Percentiles rank a stretch among this genome's conserved stretches.
Conservation (phyloP, 441 rosid species). For the Euphorbia corollata region DNA sequence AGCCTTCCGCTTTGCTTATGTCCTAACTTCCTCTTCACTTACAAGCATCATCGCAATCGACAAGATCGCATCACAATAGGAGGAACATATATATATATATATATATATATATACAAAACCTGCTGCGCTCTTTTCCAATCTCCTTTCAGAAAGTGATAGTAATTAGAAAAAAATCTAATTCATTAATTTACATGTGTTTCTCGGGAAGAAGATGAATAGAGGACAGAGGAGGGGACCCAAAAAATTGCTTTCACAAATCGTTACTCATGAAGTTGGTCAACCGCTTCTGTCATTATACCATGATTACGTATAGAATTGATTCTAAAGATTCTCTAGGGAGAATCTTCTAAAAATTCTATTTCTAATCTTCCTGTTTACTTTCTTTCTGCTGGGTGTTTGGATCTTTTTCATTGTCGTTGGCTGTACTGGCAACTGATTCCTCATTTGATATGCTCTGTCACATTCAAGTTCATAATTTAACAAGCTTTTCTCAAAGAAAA, state of each 20-base stretch:
- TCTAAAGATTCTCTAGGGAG: too few species aligned
- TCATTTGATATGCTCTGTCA: slow-evolving; percentile 39
- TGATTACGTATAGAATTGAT: slow-evolving; percentile 11
- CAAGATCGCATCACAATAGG: neutral
- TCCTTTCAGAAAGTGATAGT: neutral
- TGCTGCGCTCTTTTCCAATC: neutral
- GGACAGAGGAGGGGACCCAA: neutral
- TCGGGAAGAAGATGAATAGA: slow-evolving; percentile 1
- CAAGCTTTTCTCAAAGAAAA: neutral
- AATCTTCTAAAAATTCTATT: slow-evolving; percentile 8
- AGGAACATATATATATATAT: too few species aligned
- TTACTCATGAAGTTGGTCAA: slow-evolving; percentile 1
- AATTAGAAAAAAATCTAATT: neutral
- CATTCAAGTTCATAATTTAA: slow-evolving; percentile 10
- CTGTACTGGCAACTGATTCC: slow-evolving; percentile 29
- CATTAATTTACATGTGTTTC: slow-evolving; percentile 14
- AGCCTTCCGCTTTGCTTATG: neutral
- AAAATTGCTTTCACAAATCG: slow-evolving; percentile 7
- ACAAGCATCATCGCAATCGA: neutral
- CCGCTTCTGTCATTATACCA: neutral
- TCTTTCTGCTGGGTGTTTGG: slow-evolving; percentile 20
- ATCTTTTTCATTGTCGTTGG: slow-evolving; percentile 23
- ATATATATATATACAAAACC: neutral
- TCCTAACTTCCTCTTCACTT: neutral
- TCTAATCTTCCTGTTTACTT: slow-evolving; percentile 14